Conservation (phyloP, 2,329 filamentous ascomycete genomes). For the Cryphonectria naterciae region DNA sequence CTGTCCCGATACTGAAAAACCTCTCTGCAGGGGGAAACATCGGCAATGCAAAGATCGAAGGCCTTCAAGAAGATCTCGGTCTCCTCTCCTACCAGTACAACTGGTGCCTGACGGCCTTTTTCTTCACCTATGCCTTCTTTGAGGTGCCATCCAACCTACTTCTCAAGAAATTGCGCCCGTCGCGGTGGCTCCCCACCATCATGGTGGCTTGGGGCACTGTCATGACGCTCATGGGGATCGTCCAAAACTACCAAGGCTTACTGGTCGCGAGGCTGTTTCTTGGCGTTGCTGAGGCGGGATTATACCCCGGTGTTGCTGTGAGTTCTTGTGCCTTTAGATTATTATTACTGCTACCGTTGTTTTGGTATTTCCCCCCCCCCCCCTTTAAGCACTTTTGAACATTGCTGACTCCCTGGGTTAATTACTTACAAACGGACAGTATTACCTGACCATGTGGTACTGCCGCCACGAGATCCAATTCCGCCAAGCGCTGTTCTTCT, state of each 20-base stretch:
- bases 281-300: slow-evolving; percentile 68
- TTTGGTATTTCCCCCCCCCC: neutral
- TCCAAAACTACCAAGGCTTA: slow-evolving; percentile 51
- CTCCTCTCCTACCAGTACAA: slow-evolving; percentile 74
- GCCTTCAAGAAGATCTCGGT: slow-evolving; percentile 54
- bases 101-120: slow-evolving; percentile 72
- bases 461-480: slow-evolving; percentile 59
- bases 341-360: neutral
- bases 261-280: slow-evolving; percentile 59
- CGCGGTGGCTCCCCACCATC: slow-evolving; percentile 74
- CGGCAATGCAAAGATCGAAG: slow-evolving; percentile 69
- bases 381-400: neutral
- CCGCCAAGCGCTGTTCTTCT: slow-evolving; percentile 78
- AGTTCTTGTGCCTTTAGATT: slow-evolving; percentile 48
- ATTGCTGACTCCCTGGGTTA: neutral
- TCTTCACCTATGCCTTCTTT: slow-evolving; percentile 77
- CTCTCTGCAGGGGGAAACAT: slow-evolving; percentile 54
- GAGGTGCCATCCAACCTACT: slow-evolving; percentile 79
- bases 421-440: slow-evolving; percentile 37
- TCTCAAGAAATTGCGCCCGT: slow-evolving; percentile 74
- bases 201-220: slow-evolving; percentile 65
- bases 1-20: slow-evolving; percentile 50
- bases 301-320: slow-evolving; percentile 60
- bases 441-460: slow-evolving; percentile 64
- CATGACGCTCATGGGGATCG: slow-evolving; percentile 59